phyloP scores from a whole-genome alignment of 805 yeast genomes.

The Saturnispora gosingensis region DNA sequence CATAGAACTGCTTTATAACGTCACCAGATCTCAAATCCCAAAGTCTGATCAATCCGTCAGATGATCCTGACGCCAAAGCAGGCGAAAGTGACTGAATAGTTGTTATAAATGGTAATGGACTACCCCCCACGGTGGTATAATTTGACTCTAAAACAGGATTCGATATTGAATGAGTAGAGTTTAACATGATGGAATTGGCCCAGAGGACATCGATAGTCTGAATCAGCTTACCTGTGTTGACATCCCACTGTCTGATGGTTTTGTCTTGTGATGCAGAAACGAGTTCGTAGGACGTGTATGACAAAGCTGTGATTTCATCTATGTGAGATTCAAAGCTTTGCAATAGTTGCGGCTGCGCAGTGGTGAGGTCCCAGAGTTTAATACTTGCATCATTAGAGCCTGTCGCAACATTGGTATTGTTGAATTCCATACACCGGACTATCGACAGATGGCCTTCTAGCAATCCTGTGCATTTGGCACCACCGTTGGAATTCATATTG shows the following conservation, averaged over 20 bases:
- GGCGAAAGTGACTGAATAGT: constrained; percentile 67
- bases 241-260: constrained; percentile 72
- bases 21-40: constrained; percentile 73
- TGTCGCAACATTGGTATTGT: constrained; percentile 34
- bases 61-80: constrained; percentile 71
- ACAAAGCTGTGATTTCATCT: constrained; percentile 55
- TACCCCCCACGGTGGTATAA: not conserved
- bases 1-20: constrained; percentile 49
- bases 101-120: constrained; percentile 40
- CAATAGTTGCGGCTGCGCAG: constrained; percentile 22
- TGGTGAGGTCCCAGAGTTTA: constrained; percentile 47
- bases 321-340: constrained; percentile 54
- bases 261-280: constrained; percentile 65
- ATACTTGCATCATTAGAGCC: constrained; percentile 60
- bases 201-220: constrained; percentile 64
- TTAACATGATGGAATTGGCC: constrained; percentile 36
- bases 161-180: constrained; percentile 9
- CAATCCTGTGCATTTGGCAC: constrained; percentile 39
- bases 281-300: constrained; percentile 42
- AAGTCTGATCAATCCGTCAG: constrained; percentile 63
- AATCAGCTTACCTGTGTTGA: constrained; percentile 51
- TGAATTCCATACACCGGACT: constrained; percentile 52
- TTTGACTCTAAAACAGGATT: constrained; percentile 6
- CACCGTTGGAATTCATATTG: constrained; percentile 23
- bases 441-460: constrained; percentile 54